Evolutionary conservation across 345 rosid genomes (phyloP).

Genomic region (Tarenaya hassleriana): DNA sequence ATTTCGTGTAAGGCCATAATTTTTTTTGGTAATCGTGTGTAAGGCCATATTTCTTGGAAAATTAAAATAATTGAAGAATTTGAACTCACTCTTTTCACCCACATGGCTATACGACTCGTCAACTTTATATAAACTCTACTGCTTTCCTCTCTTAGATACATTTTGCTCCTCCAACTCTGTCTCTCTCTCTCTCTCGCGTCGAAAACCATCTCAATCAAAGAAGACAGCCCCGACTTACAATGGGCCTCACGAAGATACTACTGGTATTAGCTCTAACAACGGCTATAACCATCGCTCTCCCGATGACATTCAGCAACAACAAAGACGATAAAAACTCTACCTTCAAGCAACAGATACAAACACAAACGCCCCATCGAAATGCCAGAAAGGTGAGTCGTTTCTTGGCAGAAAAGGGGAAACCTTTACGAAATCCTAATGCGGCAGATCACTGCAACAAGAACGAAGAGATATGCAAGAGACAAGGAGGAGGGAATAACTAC

Average conservation of each 20-base stretch:
- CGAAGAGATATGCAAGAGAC: slow-evolving; percentile 32
- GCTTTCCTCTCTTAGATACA: slow-evolving; percentile 5
- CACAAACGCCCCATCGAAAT: slow-evolving; percentile 4
- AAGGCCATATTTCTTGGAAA: too few relatives aligned
- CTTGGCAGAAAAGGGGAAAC: slow-evolving; percentile 29
- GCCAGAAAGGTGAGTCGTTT: slow-evolving; percentile 46
- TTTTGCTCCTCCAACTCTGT: slow-evolving; percentile 15
- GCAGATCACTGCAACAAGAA: slow-evolving; percentile 56
- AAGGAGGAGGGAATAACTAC: slow-evolving; percentile 18
- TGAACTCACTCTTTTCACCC: slow-evolving; percentile 22
- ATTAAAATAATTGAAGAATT: slow-evolving; percentile 19
- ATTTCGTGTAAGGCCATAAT: slow-evolving; percentile 13
- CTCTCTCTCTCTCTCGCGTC: slow-evolving; percentile 10
- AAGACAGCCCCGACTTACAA: slow-evolving; percentile 5
- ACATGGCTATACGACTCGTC: slow-evolving; percentile 19
- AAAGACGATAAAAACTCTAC: slow-evolving; percentile 17
- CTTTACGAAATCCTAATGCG: slow-evolving; percentile 38
- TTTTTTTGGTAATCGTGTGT: slow-evolving; percentile 15
- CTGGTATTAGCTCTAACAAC: slow-evolving; percentile 39
- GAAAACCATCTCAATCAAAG: slow-evolving; percentile 15
- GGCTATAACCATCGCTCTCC: slow-evolving; percentile 37
- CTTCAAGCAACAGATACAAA: not conserved
- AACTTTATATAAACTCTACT: slow-evolving; percentile 18
- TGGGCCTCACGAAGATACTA: slow-evolving; percentile 38
- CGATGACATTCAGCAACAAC: slow-evolving; percentile 18